phyloP scores from a whole-genome alignment of 2,329 filamentous ascomycete species.

The Aspergillus vadensis region DNA sequence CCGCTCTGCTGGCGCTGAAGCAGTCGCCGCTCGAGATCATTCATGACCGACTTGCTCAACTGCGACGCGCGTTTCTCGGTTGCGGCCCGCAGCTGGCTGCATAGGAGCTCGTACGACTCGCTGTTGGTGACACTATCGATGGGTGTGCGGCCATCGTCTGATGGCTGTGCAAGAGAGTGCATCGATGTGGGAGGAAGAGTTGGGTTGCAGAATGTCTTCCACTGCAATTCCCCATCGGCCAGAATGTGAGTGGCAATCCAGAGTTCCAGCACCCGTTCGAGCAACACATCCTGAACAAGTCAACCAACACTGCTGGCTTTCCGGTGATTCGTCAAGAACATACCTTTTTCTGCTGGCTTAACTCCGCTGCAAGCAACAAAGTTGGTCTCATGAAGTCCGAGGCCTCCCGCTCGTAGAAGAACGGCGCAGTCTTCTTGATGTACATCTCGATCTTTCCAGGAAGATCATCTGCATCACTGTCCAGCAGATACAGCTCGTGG shows the following conservation, averaged over 20 bases:
- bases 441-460: conserved; percentile 57
- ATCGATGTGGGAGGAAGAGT: conserved; percentile 41
- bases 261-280: conserved; percentile 56
- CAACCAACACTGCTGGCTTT: neutral
- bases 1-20: conserved; percentile 60
- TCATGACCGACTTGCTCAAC: conserved; percentile 58
- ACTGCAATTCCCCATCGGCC: conserved; percentile 50
- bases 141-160: conserved; percentile 43
- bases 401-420: conserved; percentile 52
- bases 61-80: conserved; percentile 57
- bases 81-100: conserved; percentile 56
- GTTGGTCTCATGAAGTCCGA: conserved; percentile 56
- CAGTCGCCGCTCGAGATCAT: conserved; percentile 61
- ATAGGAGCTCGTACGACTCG: conserved; percentile 54
- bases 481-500: conserved; percentile 52
- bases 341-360: conserved; percentile 44
- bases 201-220: conserved; percentile 53
- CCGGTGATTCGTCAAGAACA: neutral
- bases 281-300: conserved; percentile 44
- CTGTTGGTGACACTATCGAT: conserved; percentile 44
- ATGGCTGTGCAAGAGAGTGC: conserved; percentile 39
- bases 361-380: conserved; percentile 42
- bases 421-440: conserved; percentile 51
- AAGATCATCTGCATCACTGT: conserved; percentile 54
- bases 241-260: conserved; percentile 60